Evolutionary conservation across 441 rosid genomes (phyloP), one percentile per base, ranked within the genome.

Genomic region (Aquilaria agallochum): DNA sequence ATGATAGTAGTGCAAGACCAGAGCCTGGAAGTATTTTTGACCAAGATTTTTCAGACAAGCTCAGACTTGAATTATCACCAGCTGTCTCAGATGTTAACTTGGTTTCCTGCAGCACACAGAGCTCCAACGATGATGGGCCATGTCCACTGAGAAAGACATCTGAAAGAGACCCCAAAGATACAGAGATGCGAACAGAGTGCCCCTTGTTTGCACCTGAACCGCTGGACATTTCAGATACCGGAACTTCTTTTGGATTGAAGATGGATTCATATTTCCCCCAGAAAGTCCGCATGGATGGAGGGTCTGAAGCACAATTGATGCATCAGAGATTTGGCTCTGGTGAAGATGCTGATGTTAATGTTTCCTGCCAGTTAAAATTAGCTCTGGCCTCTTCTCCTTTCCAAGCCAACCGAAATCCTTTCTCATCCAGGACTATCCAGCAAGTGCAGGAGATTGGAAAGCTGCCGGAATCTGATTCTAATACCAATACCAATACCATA

Each of bases 351-450:
- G 98, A 94, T 56, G 84, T 81, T 63, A 78, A 78, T 68, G 74
- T 87, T 69, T 83, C 96, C 56, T 94, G 96, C 74, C 99, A 85
- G 60, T 74, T 94, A 59, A 94, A 94, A 70, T 82, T 94, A 33
- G 84, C 88, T 50, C 70, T 94, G 66, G 96, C 99, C 66, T 89
- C 99, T 56, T 83, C 87, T 33, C 72, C 92, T 12, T 68, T 83
- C 73, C 97, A 80, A 63, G 73, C 74, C 10, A 76, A 83, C 65
- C 74, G 55, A 67, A 77, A 76, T 67, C 74, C 74, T 33, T 76
- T 59, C 65, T 59, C 76, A 44, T 63, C 82, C 15, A 77, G 73
- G 79, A 61, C 65, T 60, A 50, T 78, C 63, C 80, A 65, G 50
- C 71, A 62, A 68, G 71, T 32, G 49, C 81, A 60, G 60, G 87